phyloP scores from a whole-genome alignment of 2,329 filamentous ascomycete species.

The Epichloe gansuensis region DNA sequence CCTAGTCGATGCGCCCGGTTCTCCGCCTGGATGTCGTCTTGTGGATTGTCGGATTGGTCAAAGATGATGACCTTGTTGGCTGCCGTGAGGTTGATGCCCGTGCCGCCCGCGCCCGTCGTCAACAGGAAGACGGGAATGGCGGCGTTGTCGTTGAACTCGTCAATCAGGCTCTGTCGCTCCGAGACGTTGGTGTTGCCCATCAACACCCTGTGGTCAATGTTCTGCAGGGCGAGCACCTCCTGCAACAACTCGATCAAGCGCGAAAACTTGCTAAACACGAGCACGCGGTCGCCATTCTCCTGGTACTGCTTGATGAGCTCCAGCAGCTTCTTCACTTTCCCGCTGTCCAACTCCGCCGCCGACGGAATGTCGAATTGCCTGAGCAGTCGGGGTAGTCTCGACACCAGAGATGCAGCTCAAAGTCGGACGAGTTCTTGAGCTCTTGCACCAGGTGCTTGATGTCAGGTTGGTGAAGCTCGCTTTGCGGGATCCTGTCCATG shows the following conservation, averaged over 20 bases:
- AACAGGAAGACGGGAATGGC: constrained; percentile 84
- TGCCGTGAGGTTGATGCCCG: constrained; percentile 87
- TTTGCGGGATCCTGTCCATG: constrained; percentile 52
- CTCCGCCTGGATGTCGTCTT: constrained; percentile 96
- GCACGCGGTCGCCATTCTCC: constrained; percentile 68
- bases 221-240: constrained; percentile 61
- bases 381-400: constrained; percentile 42
- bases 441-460: constrained; percentile 42
- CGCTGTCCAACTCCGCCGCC: constrained; percentile 48
- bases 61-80: constrained; percentile 98
- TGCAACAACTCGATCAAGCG: constrained; percentile 84
- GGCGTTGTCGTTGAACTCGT: constrained; percentile 67
- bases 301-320: constrained; percentile 63
- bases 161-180: constrained; percentile 75
- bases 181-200: constrained; percentile 75
- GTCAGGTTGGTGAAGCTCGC: constrained; percentile 39
- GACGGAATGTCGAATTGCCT: constrained; percentile 40
- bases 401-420: constrained; percentile 55
- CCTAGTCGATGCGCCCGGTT: constrained; percentile 93
- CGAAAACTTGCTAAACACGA: constrained; percentile 91
- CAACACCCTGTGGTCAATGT: constrained; percentile 70
- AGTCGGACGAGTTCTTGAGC: constrained; percentile 48
- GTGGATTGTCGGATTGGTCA: constrained; percentile 93
- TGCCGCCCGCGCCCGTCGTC: constrained; percentile 88
- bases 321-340: constrained; percentile 75